phyloP scores from a whole-genome alignment of 2,329 filamentous ascomycete genomes.

The Alternaria postmessia region DNA sequence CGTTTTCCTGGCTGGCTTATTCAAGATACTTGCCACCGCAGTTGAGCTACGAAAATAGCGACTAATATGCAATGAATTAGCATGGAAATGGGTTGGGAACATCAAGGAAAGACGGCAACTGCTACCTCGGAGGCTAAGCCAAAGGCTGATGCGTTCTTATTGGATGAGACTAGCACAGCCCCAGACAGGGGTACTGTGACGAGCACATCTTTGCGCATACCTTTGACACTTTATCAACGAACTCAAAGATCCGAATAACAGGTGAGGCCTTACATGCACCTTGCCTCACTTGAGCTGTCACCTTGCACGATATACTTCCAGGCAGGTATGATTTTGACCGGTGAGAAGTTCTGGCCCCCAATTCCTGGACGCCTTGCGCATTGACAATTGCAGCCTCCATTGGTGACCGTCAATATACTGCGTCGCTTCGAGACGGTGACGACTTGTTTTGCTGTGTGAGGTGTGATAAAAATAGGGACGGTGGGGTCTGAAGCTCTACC shows the following conservation, averaged over 20 bases:
- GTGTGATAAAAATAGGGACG: background rate
- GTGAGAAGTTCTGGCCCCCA: background rate
- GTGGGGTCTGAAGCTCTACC: background rate
- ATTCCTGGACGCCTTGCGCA: background rate
- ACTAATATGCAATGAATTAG: background rate
- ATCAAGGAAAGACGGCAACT: background rate
- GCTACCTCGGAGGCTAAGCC: background rate
- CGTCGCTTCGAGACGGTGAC: background rate
- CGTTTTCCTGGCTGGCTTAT: too few species aligned
- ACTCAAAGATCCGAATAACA: background rate
- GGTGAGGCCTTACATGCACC: background rate
- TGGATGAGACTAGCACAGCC: background rate
- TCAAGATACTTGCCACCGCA: too few species aligned
- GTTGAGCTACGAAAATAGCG: too few species aligned
- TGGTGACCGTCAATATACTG: background rate
- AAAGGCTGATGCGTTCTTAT: background rate
- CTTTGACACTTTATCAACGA: background rate
- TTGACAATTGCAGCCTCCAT: background rate
- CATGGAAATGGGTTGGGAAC: background rate
- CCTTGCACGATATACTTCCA: background rate
- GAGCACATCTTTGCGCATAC: background rate
- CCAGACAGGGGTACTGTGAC: background rate
- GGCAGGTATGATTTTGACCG: background rate
- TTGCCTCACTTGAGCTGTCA: background rate
- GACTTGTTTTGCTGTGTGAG: background rate